Base-by-base conservation (phyloP, 192 early-diverging fungal genomes). In the Phlyctochytrium arcticum region DNA sequence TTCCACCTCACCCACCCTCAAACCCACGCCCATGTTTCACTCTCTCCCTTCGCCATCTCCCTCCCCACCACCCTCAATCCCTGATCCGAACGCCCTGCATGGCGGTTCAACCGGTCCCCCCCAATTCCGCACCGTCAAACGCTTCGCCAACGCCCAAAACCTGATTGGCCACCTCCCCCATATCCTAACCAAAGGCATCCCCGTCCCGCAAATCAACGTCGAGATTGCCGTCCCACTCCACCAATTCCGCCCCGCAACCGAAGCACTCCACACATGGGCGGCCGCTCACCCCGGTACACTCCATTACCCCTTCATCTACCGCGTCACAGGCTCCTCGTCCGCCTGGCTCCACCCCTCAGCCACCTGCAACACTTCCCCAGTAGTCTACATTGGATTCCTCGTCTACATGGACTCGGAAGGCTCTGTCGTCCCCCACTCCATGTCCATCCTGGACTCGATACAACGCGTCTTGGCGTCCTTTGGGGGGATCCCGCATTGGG, bases 201-300 rank as follows among this genome's bases (percentile, higher is more conserved):
- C 72, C 8, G 72, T 69, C 12, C 72, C 72, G 5, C 72, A 74
- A 70, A 54, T 74, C 67, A 74, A 74, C 63, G 69, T 67, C 53
- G 72, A 74, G 33, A 63, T 74, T 44, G 72, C 72, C 12, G 62
- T 74, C 17, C 72, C 72, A 9, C 4, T 74, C 27, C 24, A 53
- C 2, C 46, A 65, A 8, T 65, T 72, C 31, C 27, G 24, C 36
- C 33, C 48, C 23, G 61, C 68, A 7, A 60, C 63, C 1, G 36
- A 31, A 2, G 62, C 62, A 6, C 51, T 74, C 10, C 39, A 42
- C 15, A 53, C n/a, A 23, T 65, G 63, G 67, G 24, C 39, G 8
- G 21, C 27, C 34, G 29, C 19, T 10, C 60, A 51, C 24, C 32
- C 35, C 17, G 48, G 39, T 3, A 32, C 29, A 5, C 46, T 67